These are phyloP conservation scores for Diaporthe sp. DNA, from an alignment of 2,329 filamentous ascomycete species.

Conservation along the genomic window DNA sequence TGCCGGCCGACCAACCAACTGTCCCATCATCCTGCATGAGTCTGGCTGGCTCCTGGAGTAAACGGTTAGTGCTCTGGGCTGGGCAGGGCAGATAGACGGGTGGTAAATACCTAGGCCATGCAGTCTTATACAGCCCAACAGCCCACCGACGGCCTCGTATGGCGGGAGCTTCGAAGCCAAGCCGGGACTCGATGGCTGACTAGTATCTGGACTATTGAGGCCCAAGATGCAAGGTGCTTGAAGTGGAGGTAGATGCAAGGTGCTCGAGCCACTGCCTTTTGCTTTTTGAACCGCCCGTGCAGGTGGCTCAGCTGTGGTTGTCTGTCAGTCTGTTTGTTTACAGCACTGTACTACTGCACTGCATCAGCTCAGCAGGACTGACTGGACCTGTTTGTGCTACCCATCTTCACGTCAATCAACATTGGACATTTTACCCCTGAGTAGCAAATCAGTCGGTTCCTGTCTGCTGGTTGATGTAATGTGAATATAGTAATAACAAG, in stretches of 20 bases:
- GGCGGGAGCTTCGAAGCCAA: not conserved
- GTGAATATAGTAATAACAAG: not conserved
- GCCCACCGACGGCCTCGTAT: not conserved
- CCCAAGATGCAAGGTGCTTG: not conserved
- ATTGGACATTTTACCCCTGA: not conserved
- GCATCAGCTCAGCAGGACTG: not conserved
- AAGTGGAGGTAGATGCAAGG: not conserved
- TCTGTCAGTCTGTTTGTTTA: slow-evolving; percentile 2
- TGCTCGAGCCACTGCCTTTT: not conserved
- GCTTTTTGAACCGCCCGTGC: not conserved
- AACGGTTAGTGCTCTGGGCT: not conserved
- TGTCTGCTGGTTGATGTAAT: not conserved
- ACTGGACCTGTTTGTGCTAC: not conserved
- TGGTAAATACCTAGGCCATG: not conserved
- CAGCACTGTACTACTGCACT: not conserved
- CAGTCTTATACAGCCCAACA: not conserved
- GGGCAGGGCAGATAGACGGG: slow-evolving; percentile 3
- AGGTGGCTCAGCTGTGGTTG: not conserved
- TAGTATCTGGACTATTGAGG: slow-evolving; percentile 15
- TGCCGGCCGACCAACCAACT: not conserved
- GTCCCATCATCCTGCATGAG: too few species aligned
- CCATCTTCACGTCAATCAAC: not conserved
- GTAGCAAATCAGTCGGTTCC: not conserved
- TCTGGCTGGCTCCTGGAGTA: not conserved
- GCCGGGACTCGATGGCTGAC: not conserved